Percentiles rank a stretch among this genome's conserved stretches.
Conservation (phyloP, 345 rosid species). For the Melaleuca alternifolia region DNA sequence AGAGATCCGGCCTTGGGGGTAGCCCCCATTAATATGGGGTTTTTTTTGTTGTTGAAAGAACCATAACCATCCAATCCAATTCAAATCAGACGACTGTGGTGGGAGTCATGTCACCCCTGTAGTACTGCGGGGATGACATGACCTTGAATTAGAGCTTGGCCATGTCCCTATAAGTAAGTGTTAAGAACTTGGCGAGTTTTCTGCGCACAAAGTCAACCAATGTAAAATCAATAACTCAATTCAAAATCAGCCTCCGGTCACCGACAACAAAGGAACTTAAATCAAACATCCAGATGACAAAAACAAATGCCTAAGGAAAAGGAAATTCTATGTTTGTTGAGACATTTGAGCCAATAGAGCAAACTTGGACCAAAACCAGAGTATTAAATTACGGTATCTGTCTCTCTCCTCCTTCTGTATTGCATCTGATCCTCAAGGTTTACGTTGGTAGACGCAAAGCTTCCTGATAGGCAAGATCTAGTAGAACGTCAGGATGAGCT, state of each 20-base stretch:
- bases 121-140: too few relatives aligned
- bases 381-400: neutral
- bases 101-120: too few relatives aligned
- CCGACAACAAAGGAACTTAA: too few relatives aligned
- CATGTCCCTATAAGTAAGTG: neutral
- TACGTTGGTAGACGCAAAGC: neutral
- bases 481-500: neutral
- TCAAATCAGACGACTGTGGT: too few relatives aligned
- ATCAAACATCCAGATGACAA: neutral
- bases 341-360: neutral
- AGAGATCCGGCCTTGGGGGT: too few relatives aligned
- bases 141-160: neutral
- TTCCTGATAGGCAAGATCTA: neutral
- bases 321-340: neutral
- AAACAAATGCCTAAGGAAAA: neutral
- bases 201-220: neutral
- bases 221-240: neutral
- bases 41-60: too few relatives aligned
- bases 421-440: neutral
- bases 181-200: neutral
- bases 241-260: too few relatives aligned
- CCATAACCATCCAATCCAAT: too few relatives aligned
- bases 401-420: rapidly evolving
- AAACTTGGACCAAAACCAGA: neutral
- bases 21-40: too few relatives aligned